Evolutionary conservation across 352 stramenopile genomes (phyloP).

Genomic region (Blastocystis sp.): DNA sequence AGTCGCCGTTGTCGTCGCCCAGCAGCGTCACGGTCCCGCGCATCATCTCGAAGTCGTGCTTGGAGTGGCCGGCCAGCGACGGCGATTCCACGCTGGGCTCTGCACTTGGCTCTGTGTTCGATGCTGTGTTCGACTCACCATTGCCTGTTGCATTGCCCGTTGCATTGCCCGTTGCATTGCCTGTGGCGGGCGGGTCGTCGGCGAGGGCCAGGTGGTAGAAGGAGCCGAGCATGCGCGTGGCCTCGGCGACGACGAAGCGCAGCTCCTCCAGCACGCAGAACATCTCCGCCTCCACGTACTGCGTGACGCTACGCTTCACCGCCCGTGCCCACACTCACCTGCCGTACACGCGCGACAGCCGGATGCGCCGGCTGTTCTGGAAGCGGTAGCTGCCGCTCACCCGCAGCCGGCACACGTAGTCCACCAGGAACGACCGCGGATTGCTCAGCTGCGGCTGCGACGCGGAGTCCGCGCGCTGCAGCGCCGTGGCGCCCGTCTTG

Average conservation of each 20-base stretch:
- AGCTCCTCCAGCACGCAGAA: constrained; percentile 48
- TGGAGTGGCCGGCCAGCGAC: not conserved
- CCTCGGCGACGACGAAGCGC: not conserved
- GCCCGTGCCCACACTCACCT: not conserved
- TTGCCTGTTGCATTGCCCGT: no score
- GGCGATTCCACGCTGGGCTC: no score
- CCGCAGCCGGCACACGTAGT: not conserved
- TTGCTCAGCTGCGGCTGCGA: not conserved
- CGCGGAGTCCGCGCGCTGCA: not conserved
- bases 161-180: no score
- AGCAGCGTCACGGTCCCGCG: not conserved
- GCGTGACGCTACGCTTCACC: not conserved
- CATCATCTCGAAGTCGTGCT: constrained; percentile 3
- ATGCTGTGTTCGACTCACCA: no score
- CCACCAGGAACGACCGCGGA: not conserved
- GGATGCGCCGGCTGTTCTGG: constrained; percentile 26
- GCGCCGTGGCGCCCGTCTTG: not conserved
- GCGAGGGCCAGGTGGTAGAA: not conserved
- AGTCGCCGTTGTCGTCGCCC: constrained; percentile 11
- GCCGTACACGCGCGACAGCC: not conserved
- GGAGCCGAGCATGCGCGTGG: not conserved
- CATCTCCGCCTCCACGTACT: constrained; percentile 21
- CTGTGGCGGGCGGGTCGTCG: not conserved
- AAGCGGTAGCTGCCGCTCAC: not conserved
- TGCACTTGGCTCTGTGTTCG: no score